Evolutionary conservation across 1,139 yeast genomes (phyloP), one percentile per base, ranked within the genome.

Genomic region (Zygosaccharomyces pseudobailii): DNA sequence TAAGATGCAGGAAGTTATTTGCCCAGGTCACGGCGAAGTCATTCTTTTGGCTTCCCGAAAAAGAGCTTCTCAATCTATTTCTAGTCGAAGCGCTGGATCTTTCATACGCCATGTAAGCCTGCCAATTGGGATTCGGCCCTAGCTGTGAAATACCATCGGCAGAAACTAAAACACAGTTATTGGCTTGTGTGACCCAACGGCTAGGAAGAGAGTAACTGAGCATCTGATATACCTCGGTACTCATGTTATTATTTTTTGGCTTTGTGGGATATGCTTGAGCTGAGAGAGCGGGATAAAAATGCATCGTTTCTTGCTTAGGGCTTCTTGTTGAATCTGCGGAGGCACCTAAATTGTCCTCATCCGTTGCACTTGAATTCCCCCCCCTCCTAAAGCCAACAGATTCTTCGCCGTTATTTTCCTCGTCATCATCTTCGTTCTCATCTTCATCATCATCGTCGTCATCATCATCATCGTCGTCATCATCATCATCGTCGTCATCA

Each of bases 11-110:
- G 2, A 70, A 58, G 42, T 67, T 58, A 52, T 79, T 69, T 0
- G 82, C 67, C 57, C 72, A 71, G 1, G 78, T 68, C 2, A 70
- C 62, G 27, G 66, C 65, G 51, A 59, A 61, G n/a, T 69, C 70
- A 38, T 59, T 59, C 40, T 59, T 63, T 30, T 58, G 58, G 17
- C 51, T 52, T 7, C 50, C 50, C 6, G 55, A 44, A 6, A 60
- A 48, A 1, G 61, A 51, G 5, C 49, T 45, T 27, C 61, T 51
- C 42, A 54, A 46, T 31, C 62, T 54, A 45, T 56, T 58, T 33
- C 59, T 46, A 4, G 59, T 47, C 0, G 60, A 51, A 34, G 55
- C 40, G 28, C 56, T 54, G 4, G 63, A 54, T 44, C 55, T 55
- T 19, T 60, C 67, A 23, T 62, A 66, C 3, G 68, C 64, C 24